Percentiles rank a stretch among this genome's conserved stretches.
These are phyloP conservation scores for Thalassiosira delicatula DNA, from an alignment of 352 stramenopile genomes.

Conservation along the genomic window DNA sequence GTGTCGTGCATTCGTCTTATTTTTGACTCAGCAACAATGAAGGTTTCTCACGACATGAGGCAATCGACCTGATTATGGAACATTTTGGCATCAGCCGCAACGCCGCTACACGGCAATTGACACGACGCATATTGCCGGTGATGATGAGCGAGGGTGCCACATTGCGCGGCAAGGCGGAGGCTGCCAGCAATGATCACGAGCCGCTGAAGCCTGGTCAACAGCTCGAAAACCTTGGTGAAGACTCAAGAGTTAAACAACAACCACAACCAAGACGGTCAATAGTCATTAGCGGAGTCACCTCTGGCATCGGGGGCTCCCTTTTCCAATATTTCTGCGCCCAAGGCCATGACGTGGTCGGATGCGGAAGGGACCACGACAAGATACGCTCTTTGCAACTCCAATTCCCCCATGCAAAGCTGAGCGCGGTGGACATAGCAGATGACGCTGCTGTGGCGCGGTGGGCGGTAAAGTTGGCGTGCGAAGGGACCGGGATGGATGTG, in stretches of 20 bases:
- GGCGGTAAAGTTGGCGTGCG: neutral
- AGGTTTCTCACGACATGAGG: constrained; percentile 41
- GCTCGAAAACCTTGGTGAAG: neutral
- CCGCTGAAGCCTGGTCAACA: neutral
- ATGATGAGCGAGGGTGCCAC: constrained; percentile 16
- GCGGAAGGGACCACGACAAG: neutral
- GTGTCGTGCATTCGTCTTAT: too few species aligned
- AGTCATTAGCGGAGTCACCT: constrained; percentile 47
- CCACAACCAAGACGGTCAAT: constrained; percentile 27
- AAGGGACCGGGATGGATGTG: constrained; percentile 23
- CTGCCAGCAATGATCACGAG: neutral
- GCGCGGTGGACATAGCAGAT: constrained; percentile 31
- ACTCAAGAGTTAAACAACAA: constrained; percentile 1
- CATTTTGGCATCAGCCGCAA: constrained; percentile 1
- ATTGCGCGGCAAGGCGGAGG: neutral
- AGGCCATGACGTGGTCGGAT: constrained; percentile 37
- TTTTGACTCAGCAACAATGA: constrained; percentile 1
- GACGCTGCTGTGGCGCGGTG: constrained; percentile 8
- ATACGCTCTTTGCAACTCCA: constrained; percentile 15
- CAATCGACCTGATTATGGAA: constrained; percentile 41
- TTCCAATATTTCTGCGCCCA: constrained; percentile 32
- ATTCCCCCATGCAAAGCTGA: constrained; percentile 16
- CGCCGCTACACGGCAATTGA: constrained; percentile 26
- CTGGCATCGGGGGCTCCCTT: constrained; percentile 15
- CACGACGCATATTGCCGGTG: constrained; percentile 28